Evolutionary conservation across 805 yeast species (phyloP), one percentile per base, ranked within the genome.

Genomic region (Cyberlindnera misumaiensis): DNA sequence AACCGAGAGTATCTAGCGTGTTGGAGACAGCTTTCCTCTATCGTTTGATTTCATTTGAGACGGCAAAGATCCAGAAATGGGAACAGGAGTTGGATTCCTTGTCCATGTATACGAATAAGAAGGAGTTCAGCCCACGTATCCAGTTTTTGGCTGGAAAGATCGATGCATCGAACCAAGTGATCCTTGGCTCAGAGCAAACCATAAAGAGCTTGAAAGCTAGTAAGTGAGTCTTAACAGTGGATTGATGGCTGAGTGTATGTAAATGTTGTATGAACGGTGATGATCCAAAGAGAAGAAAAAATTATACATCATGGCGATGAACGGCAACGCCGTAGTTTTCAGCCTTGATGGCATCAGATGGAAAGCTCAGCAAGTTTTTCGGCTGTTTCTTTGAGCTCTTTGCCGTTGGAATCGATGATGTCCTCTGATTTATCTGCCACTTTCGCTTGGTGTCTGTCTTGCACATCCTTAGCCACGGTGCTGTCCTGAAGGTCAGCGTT

Each of bases 11-110:
- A 6, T 72, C 67, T 40, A 75, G 75, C 17, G 67, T 76, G 11
- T 69, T 85, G 56, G 95, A 87, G 56, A 67, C 80, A 3, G 70
- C 75, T 17, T 77, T 80, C 45, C 60, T 81, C 38, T 62, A 67
- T 34, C 68, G 67, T 30, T 62, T 80, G 35, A 72, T 86, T 31
- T 60, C 66, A 4, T 59, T 73, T 39, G 95, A 87, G 51, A 72
- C 74, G 10, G 68, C 65, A 2, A 76, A 80, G 51, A 81, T 90
- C 36, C 55, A 62, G 36, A 72, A 71, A 46, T 67, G 75, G 52
- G 97, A 89, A 55, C 78, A 70, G 17, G 97, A 90, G 52, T 62
- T 90, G 32, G 62, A 63, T n/a, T 69, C 68, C 20, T 68, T 84
- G 36, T 70, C 77, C 1, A 67, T 64, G 32, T 63, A 77, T 28